Evolutionary conservation across 2,329 filamentous ascomycete species (phyloP), one percentile per base, ranked within the genome.

Genomic region (Parafenestella ontariensis): DNA sequence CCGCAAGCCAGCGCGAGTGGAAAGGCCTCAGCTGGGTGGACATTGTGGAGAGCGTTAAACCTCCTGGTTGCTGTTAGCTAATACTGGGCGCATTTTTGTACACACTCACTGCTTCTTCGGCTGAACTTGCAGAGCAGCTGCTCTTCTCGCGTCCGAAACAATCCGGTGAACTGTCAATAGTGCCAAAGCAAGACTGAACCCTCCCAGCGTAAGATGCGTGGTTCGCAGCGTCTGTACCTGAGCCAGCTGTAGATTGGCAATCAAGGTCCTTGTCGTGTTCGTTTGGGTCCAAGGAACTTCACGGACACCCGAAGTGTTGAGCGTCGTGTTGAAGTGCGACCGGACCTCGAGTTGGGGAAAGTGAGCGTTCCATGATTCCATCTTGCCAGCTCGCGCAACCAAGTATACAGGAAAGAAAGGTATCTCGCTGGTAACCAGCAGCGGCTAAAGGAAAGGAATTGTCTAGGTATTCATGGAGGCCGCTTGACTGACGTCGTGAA

Each of bases 1-100:
- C 69, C 69, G 60, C 68, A 68, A 59, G 70, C 74, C 58, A 78
- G 66, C 56, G 74, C 70, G 49, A 78, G 71, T 59, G 75, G 74
- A 56, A 77, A 76, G 41, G 66, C 73, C 58, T 77, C 76, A 29
- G 76, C 75, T 49, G 74, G 66, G 49, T 77, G 75, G 28, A 77
- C 69, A 45, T 71, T 73, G 23, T 65, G 65, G 45, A 78, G 65
- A 47, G 72, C 70, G 50, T 59, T 69, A 59, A 75, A 73, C 47
- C 66, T 66, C 58, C 75, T 78, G 39, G 3, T 10, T 6, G 9
- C 21, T 49, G 56, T 69, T 47, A 72, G 65, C 37, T 42, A 13
- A 7, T 7, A 18, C 45, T 21, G 9, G 15, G 18, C 13, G 11
- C 10, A 13, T 11, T 5, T 8, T 21, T 5, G 9, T 3, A 1